These are phyloP conservation scores for Nemania diffusa DNA, from an alignment of 2,329 filamentous ascomycete genomes.

Conservation along the genomic window DNA sequence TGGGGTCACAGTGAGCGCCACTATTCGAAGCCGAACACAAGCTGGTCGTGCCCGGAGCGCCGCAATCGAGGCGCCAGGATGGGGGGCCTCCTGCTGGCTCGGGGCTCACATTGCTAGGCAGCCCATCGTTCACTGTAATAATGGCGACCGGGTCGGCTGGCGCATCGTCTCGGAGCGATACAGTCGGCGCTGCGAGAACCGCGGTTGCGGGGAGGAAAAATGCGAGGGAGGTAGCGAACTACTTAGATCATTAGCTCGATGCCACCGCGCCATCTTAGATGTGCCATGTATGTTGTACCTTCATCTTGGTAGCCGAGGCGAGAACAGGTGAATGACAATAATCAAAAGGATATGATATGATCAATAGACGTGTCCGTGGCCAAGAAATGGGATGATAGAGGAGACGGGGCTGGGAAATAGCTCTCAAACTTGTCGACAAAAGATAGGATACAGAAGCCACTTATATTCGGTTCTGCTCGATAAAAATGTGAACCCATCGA, in stretches of 20 bases:
- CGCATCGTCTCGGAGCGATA: not conserved
- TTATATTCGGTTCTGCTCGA: slow-evolving; percentile 21
- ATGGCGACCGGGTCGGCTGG: too few species aligned
- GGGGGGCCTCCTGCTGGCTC: slow-evolving; percentile 15
- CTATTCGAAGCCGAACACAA: slow-evolving; percentile 41
- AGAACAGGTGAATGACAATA: not conserved
- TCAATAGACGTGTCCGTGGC: not conserved
- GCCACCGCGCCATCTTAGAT: not conserved
- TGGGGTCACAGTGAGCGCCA: slow-evolving; percentile 42
- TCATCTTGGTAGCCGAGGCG: slow-evolving; percentile 22
- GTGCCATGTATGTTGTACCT: slow-evolving; percentile 21
- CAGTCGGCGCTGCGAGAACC: slow-evolving; percentile 32
- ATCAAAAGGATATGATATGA: not conserved
- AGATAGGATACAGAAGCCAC: slow-evolving; percentile 2
- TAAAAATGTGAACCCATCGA: slow-evolving; percentile 16
- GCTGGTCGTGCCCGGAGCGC: slow-evolving; percentile 37
- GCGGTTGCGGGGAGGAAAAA: slow-evolving; percentile 17
- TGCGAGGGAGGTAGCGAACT: slow-evolving; percentile 19
- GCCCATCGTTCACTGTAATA: not conserved
- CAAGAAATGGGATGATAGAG: not conserved
- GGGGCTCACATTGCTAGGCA: slow-evolving; percentile 2
- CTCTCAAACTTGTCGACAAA: not conserved
- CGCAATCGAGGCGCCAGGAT: slow-evolving; percentile 42
- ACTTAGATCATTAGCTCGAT: slow-evolving; percentile 11
- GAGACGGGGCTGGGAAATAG: slow-evolving; percentile 1